phyloP scores from a whole-genome alignment of 2,329 filamentous ascomycete species.

The Metarhizium humberi region DNA sequence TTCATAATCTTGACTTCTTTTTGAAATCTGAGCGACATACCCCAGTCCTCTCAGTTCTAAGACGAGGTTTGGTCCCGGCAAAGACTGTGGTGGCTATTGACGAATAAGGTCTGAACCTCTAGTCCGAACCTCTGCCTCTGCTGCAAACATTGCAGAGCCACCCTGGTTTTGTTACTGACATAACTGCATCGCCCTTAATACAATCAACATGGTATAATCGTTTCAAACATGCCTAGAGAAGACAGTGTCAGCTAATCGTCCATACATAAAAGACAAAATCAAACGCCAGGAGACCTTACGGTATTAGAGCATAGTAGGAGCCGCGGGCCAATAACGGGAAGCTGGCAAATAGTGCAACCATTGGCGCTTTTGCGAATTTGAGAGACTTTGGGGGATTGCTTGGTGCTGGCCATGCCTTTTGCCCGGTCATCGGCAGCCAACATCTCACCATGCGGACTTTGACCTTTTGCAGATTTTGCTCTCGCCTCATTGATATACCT shows the following conservation, averaged over 20 bases:
- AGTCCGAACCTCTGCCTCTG: slow-evolving; percentile 13
- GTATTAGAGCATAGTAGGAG: slow-evolving; percentile 41
- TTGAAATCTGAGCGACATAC: neutral
- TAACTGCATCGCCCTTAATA: slow-evolving; percentile 25
- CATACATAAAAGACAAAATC: neutral
- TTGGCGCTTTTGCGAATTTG: slow-evolving; percentile 32
- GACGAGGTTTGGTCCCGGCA: neutral
- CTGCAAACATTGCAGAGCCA: slow-evolving; percentile 38
- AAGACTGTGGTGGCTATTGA: neutral
- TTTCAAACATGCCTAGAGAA: slow-evolving; percentile 28
- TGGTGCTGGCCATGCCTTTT: slow-evolving; percentile 8
- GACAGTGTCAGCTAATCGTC: slow-evolving; percentile 7
- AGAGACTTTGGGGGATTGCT: slow-evolving; percentile 21
- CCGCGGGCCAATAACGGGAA: slow-evolving; percentile 36
- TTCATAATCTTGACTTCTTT: neutral
- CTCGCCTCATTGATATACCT: slow-evolving; percentile 33
- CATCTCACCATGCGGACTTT: neutral
- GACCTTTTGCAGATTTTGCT: slow-evolving; percentile 10
- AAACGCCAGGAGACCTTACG: slow-evolving; percentile 23
- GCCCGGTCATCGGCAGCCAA: neutral
- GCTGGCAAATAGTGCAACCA: slow-evolving; percentile 38
- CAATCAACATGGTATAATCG: slow-evolving; percentile 42
- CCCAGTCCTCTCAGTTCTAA: neutral
- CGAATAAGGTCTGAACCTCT: slow-evolving; percentile 9
- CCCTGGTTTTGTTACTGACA: slow-evolving; percentile 23